Evolutionary conservation across 2,329 filamentous ascomycete species (phyloP), one percentile per base, ranked within the genome.

Genomic region (Hymenoscyphus occultus): DNA sequence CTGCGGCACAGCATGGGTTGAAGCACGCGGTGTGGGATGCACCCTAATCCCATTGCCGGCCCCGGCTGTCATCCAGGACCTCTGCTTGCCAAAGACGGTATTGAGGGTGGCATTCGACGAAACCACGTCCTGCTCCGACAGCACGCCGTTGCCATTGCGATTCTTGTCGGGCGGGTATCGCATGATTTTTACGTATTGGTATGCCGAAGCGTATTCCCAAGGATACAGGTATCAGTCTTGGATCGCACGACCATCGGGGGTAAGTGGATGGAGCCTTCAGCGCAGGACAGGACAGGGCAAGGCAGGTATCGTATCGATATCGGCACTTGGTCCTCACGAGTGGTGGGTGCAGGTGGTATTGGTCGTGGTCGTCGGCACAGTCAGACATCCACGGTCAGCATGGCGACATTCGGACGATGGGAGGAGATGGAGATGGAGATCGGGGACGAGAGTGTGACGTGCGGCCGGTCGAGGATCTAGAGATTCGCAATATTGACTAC

Each of bases 41-140:
- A 75, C 70, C 56, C 71, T 64, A 65, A 67, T 60, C 60, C 66
- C 60, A 57, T 19, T 40, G 13, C 22, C 69, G 61, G 65, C 63
- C 56, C 45, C 19, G 7, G 66, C 71, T 19, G 64, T 62, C 74
- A 77, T 77, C 76, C 76, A 77, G 62, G 74, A 70, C 63, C 74
- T 76, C 64, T 72, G 71, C 62, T 69, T 66, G 12, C 73, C 74
- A 60, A 77, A 72, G 45, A 77, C 65, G 9, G 74, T 67, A 60
- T 77, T 75, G 35, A 77, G 65, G 5, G 75, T 76, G 22, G 69
- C 72, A 70, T 77, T 77, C 12, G 75, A 74, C 2, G 72, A 70
- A 39, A 74, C 72, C 10, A 77, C 69, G 57, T 76, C 72, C 40
- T 68, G 68, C 28, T 74, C 73, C 5, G 71, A 71, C 59, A 72